Percentiles rank a stretch among this genome's conserved stretches.
phyloP scores from a whole-genome alignment of 2,329 filamentous ascomycete genomes.

The Aureobasidium sp. region DNA sequence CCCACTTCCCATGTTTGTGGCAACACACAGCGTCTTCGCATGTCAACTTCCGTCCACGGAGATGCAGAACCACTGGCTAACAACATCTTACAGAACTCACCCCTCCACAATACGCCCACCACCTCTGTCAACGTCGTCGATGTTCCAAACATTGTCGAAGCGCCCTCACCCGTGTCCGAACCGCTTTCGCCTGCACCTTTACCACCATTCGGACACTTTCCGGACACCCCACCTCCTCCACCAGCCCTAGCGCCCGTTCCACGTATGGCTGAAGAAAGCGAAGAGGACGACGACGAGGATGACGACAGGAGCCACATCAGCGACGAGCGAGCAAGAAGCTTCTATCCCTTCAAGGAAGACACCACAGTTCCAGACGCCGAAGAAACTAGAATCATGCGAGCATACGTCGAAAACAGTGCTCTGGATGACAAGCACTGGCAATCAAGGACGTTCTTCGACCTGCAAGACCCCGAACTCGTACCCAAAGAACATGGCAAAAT shows the following conservation, averaged over 20 bases:
- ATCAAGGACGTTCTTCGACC: constrained; percentile 44
- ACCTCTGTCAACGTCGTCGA: background rate
- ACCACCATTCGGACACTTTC: background rate
- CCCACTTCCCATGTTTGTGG: background rate
- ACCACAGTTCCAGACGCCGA: constrained; percentile 45
- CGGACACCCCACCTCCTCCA: constrained; percentile 11
- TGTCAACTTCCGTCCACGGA: background rate
- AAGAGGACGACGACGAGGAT: constrained; percentile 21
- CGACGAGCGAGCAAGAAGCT: constrained; percentile 28
- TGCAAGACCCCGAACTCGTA: constrained; percentile 50
- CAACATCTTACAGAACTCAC: background rate
- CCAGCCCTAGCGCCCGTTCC: background rate
- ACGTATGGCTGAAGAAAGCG: constrained; percentile 17
- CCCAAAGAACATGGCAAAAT: constrained; percentile 47
- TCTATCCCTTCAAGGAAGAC: constrained; percentile 50
- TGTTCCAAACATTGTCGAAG: background rate
- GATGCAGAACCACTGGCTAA: background rate
- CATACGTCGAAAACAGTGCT: constrained; percentile 44
- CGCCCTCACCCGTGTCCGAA: background rate
- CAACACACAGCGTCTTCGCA: background rate
- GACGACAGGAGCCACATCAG: constrained; percentile 18
- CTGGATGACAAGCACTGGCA: constrained; percentile 52
- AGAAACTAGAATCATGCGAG: constrained; percentile 50
- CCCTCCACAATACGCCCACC: background rate
- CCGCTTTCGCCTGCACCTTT: background rate